Percentiles rank a stretch among this genome's conserved stretches.
Evolutionary conservation across 2,329 filamentous ascomycete genomes (phyloP).

Genomic region (Harringtonia lauricola): DNA sequence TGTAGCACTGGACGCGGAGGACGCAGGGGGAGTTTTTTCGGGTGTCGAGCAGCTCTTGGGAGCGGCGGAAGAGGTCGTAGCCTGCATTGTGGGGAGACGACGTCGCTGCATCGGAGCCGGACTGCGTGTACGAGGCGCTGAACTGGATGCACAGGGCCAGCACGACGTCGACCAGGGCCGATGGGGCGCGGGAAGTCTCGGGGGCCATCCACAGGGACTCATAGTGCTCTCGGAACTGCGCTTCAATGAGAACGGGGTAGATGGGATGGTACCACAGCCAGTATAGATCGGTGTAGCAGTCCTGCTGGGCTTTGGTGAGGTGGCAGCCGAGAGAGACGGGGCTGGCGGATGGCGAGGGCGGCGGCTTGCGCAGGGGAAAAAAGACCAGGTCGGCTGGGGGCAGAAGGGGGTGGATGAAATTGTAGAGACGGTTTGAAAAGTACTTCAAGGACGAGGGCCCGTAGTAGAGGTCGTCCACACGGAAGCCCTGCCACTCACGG

Average conservation of each 20-base stretch:
- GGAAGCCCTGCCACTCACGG: neutral
- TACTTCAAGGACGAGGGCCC: neutral
- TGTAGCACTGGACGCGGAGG: slow-evolving; percentile 27
- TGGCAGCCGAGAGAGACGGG: neutral
- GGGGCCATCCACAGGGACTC: slow-evolving; percentile 13
- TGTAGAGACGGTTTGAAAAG: neutral
- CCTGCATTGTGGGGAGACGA: too few relatives aligned
- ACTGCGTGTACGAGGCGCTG: slow-evolving; percentile 14
- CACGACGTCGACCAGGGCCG: slow-evolving; percentile 33
- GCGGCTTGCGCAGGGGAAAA: neutral
- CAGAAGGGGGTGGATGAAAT: too few relatives aligned
- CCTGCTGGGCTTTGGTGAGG: slow-evolving; percentile 23
- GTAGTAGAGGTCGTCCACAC: neutral
- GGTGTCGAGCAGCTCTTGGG: slow-evolving; percentile 22
- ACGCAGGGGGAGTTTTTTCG: slow-evolving; percentile 27
- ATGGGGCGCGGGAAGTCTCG: slow-evolving; percentile 21
- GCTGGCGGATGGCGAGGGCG: neutral
- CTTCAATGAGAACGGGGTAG: slow-evolving; percentile 30
- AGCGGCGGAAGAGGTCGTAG: slow-evolving; percentile 28
- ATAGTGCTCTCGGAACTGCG: slow-evolving; percentile 31
- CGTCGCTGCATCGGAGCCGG: too few relatives aligned
- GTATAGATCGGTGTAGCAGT: slow-evolving; percentile 33
- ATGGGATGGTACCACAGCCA: slow-evolving; percentile 34
- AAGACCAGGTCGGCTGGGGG: too few relatives aligned
- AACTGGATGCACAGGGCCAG: slow-evolving; percentile 34